Conservation (phyloP, 768 basidiomycete species). For the Kwoniella mangroviensis region DNA sequence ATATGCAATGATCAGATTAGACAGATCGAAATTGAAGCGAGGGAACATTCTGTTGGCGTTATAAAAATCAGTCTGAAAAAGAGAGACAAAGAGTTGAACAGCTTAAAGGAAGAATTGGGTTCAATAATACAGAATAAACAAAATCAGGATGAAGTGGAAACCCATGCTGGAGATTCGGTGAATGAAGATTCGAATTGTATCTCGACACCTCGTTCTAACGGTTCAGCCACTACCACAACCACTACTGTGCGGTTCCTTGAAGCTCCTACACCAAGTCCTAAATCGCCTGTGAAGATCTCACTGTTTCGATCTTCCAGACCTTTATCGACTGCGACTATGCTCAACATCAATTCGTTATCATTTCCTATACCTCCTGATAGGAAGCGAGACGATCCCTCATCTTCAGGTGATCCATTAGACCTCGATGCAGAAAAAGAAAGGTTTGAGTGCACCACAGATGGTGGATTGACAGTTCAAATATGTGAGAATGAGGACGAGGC, state of each 20-base stretch:
- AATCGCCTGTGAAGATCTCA: background rate
- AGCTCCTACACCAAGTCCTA: background rate
- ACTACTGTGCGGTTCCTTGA: constrained; percentile 4
- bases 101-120: too few relatives aligned
- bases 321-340: constrained; percentile 15
- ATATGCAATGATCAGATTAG: constrained; percentile 46
- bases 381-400: background rate
- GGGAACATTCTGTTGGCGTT: constrained; percentile 27
- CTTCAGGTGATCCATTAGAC: background rate
- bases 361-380: constrained; percentile 20
- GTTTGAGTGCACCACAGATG: too few relatives aligned
- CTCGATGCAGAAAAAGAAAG: background rate
- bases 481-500: too few relatives aligned
- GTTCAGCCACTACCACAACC: background rate
- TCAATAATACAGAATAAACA: background rate
- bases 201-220: background rate
- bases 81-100: background rate
- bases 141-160: background rate
- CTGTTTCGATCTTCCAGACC: background rate
- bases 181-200: background rate
- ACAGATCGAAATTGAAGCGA: constrained; percentile 34
- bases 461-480: background rate
- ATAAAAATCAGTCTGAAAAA: constrained; percentile 10
- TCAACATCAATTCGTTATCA: constrained; percentile 16
- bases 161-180: background rate